A percentile compares a stretch with the other conserved stretches of the same genome.
These are phyloP conservation scores for Melaleuca alternifolia DNA, from an alignment of 345 rosid species.

Conservation along the genomic window DNA sequence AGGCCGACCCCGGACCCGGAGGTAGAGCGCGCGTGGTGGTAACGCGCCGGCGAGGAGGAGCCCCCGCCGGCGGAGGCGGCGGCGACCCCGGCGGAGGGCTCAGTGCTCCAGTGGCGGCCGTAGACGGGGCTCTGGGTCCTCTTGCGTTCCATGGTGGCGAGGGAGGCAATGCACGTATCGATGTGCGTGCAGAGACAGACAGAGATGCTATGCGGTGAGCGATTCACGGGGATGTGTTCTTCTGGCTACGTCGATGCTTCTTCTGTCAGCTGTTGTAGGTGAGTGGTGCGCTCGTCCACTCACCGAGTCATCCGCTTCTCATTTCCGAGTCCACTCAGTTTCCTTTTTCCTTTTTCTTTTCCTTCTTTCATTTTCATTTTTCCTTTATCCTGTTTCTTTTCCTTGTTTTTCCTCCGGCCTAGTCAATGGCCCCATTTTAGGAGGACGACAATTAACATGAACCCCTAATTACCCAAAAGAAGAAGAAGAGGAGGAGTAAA, in stretches of 20 bases:
- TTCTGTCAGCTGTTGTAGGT: not conserved
- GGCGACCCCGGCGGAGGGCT: conserved; percentile 40
- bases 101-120: conserved; percentile 66
- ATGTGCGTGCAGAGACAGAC: not conserved
- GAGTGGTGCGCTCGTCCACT: not conserved
- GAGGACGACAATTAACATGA: not conserved
- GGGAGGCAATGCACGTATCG: not conserved
- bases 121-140: conserved; percentile 66
- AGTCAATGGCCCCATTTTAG: not conserved
- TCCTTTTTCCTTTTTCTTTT: no score
- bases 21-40: conserved; percentile 54
- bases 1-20: conserved; percentile 45
- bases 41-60: conserved; percentile 51
- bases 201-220: not conserved
- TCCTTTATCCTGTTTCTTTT: not conserved
- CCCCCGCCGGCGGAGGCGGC: conserved; percentile 36
- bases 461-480: not conserved
- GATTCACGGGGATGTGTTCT: not conserved
- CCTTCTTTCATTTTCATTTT: rapidly evolving
- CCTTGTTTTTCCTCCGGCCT: not conserved
- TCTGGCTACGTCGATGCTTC: not conserved
- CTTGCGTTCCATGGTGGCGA: conserved; percentile 56
- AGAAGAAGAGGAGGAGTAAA: not conserved
- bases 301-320: not conserved
- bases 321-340: not conserved